Evolutionary conservation across 257 asterid genomes (phyloP).

Genomic region (Rubia yunnanensis): DNA sequence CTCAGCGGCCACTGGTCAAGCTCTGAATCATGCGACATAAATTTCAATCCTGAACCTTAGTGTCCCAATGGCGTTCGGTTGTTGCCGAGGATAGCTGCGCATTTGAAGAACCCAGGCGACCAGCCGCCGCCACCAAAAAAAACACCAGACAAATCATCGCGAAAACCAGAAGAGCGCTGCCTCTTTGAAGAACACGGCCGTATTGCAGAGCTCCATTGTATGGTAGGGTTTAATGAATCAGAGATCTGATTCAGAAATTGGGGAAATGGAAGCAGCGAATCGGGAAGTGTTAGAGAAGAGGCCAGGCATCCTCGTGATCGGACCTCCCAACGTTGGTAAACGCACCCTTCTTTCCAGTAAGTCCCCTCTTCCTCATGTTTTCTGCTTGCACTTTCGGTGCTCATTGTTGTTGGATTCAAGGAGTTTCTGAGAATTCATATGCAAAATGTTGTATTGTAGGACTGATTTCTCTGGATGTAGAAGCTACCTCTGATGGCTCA

Average conservation of each 20-base stretch:
- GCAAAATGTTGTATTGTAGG: constrained; percentile 32
- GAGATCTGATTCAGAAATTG: not conserved
- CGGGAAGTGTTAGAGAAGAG: constrained; percentile 51
- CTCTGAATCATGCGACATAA: too few species aligned
- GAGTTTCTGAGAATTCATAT: not conserved
- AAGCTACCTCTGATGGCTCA: constrained; percentile 39
- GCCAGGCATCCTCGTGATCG: constrained; percentile 62
- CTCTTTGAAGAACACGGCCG: too few species aligned
- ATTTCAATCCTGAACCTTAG: too few species aligned
- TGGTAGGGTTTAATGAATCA: not conserved
- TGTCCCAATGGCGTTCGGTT: too few species aligned
- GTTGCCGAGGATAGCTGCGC: too few species aligned
- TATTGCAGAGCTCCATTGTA: too few species aligned
- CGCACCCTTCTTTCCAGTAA: constrained; percentile 79
- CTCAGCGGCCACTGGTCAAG: too few species aligned
- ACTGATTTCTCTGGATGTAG: constrained; percentile 54
- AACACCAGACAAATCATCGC: too few species aligned
- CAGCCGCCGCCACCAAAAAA: too few species aligned
- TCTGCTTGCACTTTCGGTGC: not conserved
- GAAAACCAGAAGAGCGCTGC: too few species aligned
- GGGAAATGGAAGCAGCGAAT: constrained; percentile 23
- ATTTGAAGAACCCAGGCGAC: too few species aligned
- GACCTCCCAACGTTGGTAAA: constrained; percentile 84
- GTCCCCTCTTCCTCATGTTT: constrained; percentile 2
- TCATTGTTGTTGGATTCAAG: not conserved